Percentiles rank a stretch among this genome's conserved stretches.
Evolutionary conservation across 208 protist species (phyloP).

Genomic region (Crithidia expoeki): DNA sequence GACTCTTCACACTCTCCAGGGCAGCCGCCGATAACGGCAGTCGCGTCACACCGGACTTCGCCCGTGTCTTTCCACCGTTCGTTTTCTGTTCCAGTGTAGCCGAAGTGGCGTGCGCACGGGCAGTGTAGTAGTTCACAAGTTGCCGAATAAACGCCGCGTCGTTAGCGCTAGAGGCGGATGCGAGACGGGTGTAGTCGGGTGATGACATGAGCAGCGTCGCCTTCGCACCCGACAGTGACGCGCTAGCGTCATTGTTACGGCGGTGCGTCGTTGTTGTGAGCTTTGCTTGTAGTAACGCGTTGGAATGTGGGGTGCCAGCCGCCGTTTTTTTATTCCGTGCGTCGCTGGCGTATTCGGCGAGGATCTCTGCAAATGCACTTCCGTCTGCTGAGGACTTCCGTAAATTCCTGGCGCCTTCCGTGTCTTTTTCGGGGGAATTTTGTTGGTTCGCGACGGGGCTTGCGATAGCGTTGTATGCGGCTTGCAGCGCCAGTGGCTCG

Average conservation of each 20-base stretch:
- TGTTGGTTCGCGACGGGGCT: background rate
- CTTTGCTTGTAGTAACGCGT: background rate
- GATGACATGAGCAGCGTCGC: conserved; percentile 20
- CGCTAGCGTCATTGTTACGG: too few relatives aligned
- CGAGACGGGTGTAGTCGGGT: conserved; percentile 29
- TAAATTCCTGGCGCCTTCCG: background rate
- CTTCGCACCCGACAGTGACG: background rate
- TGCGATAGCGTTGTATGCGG: conserved; percentile 16
- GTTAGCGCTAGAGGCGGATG: conserved; percentile 50
- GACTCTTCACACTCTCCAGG: background rate
- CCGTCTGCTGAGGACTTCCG: background rate
- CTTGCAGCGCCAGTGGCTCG: conserved; percentile 25
- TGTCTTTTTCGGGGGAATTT: background rate
- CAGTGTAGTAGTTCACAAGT: conserved; percentile 51
- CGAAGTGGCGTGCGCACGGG: conserved; percentile 5
- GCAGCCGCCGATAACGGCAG: background rate
- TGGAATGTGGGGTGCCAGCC: background rate
- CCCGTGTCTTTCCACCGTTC: background rate
- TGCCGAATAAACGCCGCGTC: conserved; percentile 58
- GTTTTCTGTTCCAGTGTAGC: background rate
- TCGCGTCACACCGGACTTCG: background rate
- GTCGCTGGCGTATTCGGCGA: conserved; percentile 21
- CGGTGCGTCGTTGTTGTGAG: background rate
- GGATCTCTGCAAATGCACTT: conserved; percentile 8
- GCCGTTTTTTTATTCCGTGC: background rate